Evolutionary conservation across 179 eudicot species (phyloP), one percentile per base, ranked within the genome.

Genomic region (Silene vulgaris): DNA sequence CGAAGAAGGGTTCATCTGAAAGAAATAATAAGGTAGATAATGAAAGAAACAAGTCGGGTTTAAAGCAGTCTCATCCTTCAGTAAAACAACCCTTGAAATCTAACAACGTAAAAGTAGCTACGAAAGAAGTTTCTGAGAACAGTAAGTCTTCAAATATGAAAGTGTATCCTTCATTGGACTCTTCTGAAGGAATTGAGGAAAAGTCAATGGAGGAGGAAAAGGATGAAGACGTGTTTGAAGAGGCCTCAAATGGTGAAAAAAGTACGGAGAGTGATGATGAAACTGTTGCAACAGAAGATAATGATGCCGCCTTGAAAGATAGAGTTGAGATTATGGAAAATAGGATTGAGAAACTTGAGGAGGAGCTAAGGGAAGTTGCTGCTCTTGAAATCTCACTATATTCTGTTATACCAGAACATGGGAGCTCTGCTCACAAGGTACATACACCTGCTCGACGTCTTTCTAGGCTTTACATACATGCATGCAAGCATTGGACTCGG

Each of bases 381-480:
- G 94, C 97, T 75, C 89, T 94, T 59, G 98, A 94, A 86, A 79
- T 92, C 56, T 85, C 96, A 0, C 90, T 94, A 4, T 94, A 94
- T 79, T 89, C 98, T 74, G 86, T 90, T 70, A 83, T 88, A 69
- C 90, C 97, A 16, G 97, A 91, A 85, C 98, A 94, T 83, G 96
- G 92, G 14, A 89, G 92, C 71, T 94, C 98, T 2, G 91, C 92
- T 69, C 92, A 94, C 81, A 92, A 92, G 82, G 90, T 92, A 69
- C 98, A 91, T 80, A 87, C 94, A 57, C 97, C 98, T 73, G 97
- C 98, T 72, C 81, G 96, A 62, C 96, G 94, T 64, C 96, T 94
- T 80, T 92, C 94, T 82, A 87, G 96, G 57, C 81, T 92, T 8
- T 94, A 94, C 75, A 78, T 94, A 29, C 90, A 90, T 80, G 91